phyloP scores from a whole-genome alignment of 2,329 filamentous ascomycete species.

The Hawksworthiomyces lignivorus region DNA sequence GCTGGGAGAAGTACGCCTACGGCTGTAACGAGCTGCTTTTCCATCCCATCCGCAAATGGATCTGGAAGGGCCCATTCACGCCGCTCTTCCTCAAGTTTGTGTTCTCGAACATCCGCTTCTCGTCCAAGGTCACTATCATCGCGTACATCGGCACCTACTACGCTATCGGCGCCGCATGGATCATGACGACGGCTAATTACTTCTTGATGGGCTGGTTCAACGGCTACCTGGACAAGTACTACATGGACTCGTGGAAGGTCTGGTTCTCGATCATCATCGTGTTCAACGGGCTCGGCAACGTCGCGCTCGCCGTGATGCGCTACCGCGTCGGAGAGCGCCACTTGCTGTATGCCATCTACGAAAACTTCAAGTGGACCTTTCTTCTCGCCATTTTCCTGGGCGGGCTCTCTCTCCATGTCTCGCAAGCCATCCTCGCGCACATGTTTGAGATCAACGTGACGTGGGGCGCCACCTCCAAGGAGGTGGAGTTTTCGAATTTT shows the following conservation, averaged over 20 bases:
- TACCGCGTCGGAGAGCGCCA: slow-evolving; percentile 60
- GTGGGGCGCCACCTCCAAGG: slow-evolving; percentile 80
- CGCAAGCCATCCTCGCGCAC: slow-evolving; percentile 69
- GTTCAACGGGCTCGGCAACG: slow-evolving; percentile 67
- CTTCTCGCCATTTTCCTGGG: slow-evolving; percentile 75
- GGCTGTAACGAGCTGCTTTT: slow-evolving; percentile 79
- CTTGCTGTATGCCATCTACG: slow-evolving; percentile 48
- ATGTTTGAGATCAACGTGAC: slow-evolving; percentile 82
- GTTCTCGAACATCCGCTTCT: slow-evolving; percentile 64
- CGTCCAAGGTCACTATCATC: slow-evolving; percentile 67
- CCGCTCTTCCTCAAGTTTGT: slow-evolving; percentile 70
- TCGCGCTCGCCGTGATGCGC: slow-evolving; percentile 63
- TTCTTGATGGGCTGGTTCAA: slow-evolving; percentile 71
- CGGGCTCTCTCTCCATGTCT: slow-evolving; percentile 72
- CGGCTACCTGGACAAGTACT: slow-evolving; percentile 72
- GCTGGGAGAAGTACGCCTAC: slow-evolving; percentile 84
- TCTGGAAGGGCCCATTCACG: slow-evolving; percentile 67
- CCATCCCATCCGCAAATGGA: slow-evolving; percentile 67
- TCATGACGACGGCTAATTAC: slow-evolving; percentile 66
- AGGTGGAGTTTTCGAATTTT: slow-evolving; percentile 74
- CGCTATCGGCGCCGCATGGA: slow-evolving; percentile 68
- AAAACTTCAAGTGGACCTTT: slow-evolving; percentile 68
- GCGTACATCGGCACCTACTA: slow-evolving; percentile 78
- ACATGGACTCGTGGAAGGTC: slow-evolving; percentile 69
- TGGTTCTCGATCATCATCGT: slow-evolving; percentile 76